Evolutionary conservation across 495 filamentous ascomycete species (phyloP), one percentile per base, ranked within the genome.

Genomic region (Xylaria cubensis): DNA sequence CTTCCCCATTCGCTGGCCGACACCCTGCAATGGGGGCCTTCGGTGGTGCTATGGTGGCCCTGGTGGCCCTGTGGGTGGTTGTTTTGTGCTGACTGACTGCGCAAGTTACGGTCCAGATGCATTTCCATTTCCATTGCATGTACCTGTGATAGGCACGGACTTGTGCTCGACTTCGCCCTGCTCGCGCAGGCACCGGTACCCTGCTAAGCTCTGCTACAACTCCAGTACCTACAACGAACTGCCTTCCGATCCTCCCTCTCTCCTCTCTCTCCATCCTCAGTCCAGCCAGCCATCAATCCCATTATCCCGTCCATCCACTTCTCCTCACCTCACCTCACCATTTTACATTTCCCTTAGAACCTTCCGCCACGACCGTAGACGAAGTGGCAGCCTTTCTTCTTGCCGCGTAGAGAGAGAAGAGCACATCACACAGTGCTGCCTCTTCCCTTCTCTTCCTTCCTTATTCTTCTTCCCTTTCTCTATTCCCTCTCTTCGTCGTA

Each of bases 261-360:
- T 50, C 73, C 32, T 44, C 50, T 61, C 70, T 58, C 69, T 72
- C 70, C 71, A 79, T 73, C 78, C 72, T 72, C 72, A 76, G 73
- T 71, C 70, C 61, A 59, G 42, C 50, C 21, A 44, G 46, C 50
- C 50, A 24, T 55, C 51, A 55, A 55, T 32, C 53, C 26, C 53
- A 56, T 56, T 26, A 56, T 56, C 65, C 64, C 34, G 71, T 75
- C 74, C 75, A 80, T 78, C 75, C 74, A 74, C 74, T 73, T 75
- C 74, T 77, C 74, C 78, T 76, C 78, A 81, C 80, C 82, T 79
- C 80, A 77, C 79, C 80, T 79, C 80, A 76, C 80, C 78, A 80
- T 6, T 77, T 72, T 56, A 21, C 73, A 79, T 78, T 81, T 77
- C 75, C 72, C 77, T 78, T 74, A 74, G 36, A 73, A 69, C 74